Conservation (phyloP, 768 basidiomycete genomes). For the Bullera alba region DNA sequence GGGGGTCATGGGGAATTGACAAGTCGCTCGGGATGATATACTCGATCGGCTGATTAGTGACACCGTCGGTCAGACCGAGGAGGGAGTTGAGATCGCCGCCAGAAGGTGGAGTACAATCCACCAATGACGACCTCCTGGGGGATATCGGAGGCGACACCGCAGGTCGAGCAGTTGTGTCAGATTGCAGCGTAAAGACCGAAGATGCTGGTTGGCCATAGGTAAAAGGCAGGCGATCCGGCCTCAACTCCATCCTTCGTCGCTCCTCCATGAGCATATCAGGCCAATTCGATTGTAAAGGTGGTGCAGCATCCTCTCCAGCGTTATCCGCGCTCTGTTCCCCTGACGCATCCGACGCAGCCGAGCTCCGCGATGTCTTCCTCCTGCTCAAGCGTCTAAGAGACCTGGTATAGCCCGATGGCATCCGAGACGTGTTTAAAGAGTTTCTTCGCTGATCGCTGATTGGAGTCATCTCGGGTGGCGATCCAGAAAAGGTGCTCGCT, state of each 20-base stretch:
- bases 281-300: conserved; percentile 17
- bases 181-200: conserved; percentile 31
- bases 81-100: not conserved
- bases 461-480: not conserved
- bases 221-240: conserved; percentile 14
- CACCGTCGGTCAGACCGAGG: conserved; percentile 11
- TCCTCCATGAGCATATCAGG: conserved; percentile 21
- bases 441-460: not conserved
- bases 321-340: too few relatives aligned
- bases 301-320: too few relatives aligned
- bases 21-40: conserved; percentile 24
- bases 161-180: conserved; percentile 23
- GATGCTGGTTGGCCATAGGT: conserved; percentile 21
- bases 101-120: not conserved
- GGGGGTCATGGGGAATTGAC: conserved; percentile 26
- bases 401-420: not conserved
- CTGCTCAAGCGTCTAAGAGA: not conserved
- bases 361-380: conserved; percentile 3
- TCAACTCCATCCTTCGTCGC: conserved; percentile 11
- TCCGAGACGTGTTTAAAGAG: not conserved
- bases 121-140: conserved; percentile 5
- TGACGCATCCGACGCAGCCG: too few relatives aligned
- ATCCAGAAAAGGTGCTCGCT: not conserved
- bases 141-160: conserved; percentile 11
- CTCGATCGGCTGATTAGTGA: not conserved